These are phyloP conservation scores for Allium sativum DNA, from an alignment of 106 monocot genomes.

Conservation along the genomic window DNA sequence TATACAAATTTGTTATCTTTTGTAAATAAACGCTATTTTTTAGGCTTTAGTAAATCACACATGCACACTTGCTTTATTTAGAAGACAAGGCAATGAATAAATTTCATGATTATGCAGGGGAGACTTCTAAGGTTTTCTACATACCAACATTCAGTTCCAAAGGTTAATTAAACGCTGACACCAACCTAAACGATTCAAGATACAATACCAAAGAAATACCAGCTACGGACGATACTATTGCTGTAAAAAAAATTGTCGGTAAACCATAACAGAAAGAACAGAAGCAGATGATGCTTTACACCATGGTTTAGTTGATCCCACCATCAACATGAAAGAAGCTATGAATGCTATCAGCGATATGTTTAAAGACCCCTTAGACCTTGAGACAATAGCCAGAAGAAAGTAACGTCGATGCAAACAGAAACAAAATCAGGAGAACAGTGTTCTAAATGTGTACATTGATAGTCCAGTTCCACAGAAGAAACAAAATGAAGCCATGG, in stretches of 20 bases:
- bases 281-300: constrained; percentile 90
- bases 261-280: constrained; percentile 40
- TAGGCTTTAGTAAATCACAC: no score
- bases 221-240: constrained; percentile 43
- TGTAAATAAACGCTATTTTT: no score
- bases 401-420: constrained; percentile 16
- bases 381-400: constrained; percentile 31
- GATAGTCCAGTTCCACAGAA: constrained; percentile 34
- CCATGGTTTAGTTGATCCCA: constrained; percentile 83
- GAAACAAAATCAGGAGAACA: constrained; percentile 15
- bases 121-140: constrained; percentile 5
- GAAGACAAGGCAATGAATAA: no score
- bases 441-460: constrained; percentile 26
- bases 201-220: neutral
- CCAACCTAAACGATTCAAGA: neutral
- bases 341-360: constrained; percentile 80
- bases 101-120: constrained; percentile 10
- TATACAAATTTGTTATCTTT: no score
- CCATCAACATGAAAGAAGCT: constrained; percentile 82
- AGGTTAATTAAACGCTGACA: neutral
- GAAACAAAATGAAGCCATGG: neutral
- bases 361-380: constrained; percentile 73
- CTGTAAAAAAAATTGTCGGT: constrained; percentile 53
- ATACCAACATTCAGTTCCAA: neutral
- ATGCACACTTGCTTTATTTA: no score